Base-by-base conservation (phyloP, 2,329 filamentous ascomycete species). In the Exserohilum rostratum region DNA sequence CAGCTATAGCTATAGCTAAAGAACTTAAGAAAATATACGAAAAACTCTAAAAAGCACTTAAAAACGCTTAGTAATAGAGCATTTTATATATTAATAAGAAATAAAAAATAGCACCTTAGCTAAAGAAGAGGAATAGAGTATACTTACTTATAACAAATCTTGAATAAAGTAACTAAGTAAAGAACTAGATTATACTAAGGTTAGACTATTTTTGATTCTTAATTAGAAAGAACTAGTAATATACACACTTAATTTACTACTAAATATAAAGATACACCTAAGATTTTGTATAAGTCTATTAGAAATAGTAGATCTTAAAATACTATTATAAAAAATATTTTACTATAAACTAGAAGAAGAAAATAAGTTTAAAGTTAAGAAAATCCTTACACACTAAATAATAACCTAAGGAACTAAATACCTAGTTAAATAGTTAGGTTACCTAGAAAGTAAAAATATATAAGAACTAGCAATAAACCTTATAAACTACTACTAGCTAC, bases 141-240 rank as follows among this genome's bases (percentile, higher is more conserved):
- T 51, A 51, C 33, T 11, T 46, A 39, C 15, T 12, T 27, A 27
- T 40, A 40, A 20, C n/a, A 40, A 40, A 18, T 13, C 27, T 6
- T 20, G 6, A 7, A 51, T 22, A 29, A 51, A 22, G n/a, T 22
- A 25, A 45, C 31, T 38, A 30, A 50, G 25, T 38, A 50, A 50
- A 30, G 31, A 30, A 44, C 13, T 49, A 13, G n/a, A 54, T 22
- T 27, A 49, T 30, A 20, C 49, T 40, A 45, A 45, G 13, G 25
- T 54, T 46, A 49, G 44, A 49, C 51, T 49, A 45, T 54, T 54
- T 54, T 54, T 34, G 27, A 40, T 54, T 54, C 27, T 25, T 9
- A 25, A 17, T 17, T n/a, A 25, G 18, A 38, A 48, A 7, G 18
- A 22, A 45, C 51, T 39, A 27, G 33, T 54, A 20, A 54, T 2